A percentile compares a stretch with the other conserved stretches of the same genome.
phyloP scores from a whole-genome alignment of 2,329 filamentous ascomycete species.

The Dactylellina drechsleri region DNA sequence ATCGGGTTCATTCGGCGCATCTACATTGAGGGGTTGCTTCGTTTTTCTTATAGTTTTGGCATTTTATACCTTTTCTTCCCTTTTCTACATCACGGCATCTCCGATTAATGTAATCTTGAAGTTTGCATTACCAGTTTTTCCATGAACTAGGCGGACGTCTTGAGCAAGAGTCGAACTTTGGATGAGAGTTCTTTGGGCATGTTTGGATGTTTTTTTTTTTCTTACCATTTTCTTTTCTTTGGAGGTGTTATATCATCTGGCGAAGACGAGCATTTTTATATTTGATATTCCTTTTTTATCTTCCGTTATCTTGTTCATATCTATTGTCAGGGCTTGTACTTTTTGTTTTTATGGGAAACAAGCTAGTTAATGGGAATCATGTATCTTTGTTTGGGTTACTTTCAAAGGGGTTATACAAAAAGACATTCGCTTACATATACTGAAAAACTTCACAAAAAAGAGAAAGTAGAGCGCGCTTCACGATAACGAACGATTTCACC shows the following conservation, averaged over 20 bases:
- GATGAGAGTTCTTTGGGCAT: conserved; percentile 55
- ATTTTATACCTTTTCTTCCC: conserved; percentile 50
- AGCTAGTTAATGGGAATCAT: conserved; percentile 52
- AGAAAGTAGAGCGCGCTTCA: conserved; percentile 29
- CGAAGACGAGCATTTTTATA: conserved; percentile 50
- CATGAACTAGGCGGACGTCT: conserved; percentile 42
- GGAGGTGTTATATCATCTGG: conserved; percentile 53
- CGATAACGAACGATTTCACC: conserved; percentile 11
- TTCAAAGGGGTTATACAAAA: conserved; percentile 46
- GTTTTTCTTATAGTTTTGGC: conserved; percentile 34
- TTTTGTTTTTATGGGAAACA: conserved; percentile 54
- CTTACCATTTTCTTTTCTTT: conserved; percentile 46
- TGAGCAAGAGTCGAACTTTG: conserved; percentile 52
- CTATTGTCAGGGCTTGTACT: conserved; percentile 43
- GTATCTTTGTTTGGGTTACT: conserved; percentile 49
- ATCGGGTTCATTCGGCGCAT: conserved; percentile 54
- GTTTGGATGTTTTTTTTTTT: conserved; percentile 54
- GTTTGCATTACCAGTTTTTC: conserved; percentile 54
- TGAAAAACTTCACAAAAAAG: conserved; percentile 37
- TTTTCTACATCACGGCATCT: conserved; percentile 53
- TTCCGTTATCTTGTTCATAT: conserved; percentile 21
- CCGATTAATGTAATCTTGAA: conserved; percentile 55
- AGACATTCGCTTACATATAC: conserved; percentile 45
- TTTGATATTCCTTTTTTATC: conserved; percentile 16
- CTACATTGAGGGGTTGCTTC: conserved; percentile 55